Evolutionary conservation across 345 rosid genomes (phyloP), one percentile per base, ranked within the genome.

Genomic region (Syzygium oleosum): DNA sequence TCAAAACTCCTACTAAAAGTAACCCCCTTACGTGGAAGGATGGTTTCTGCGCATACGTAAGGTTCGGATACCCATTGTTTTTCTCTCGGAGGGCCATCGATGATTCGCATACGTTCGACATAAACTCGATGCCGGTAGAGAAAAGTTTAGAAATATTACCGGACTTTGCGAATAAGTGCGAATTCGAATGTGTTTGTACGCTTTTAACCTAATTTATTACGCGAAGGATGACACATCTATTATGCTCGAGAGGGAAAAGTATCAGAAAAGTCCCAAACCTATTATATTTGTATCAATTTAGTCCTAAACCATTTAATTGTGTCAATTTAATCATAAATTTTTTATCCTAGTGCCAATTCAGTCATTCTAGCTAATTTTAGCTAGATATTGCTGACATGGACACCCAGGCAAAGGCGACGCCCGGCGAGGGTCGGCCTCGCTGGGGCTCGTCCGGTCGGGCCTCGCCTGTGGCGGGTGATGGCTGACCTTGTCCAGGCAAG

Each of bases 101-200:
- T 9, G 13, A 68, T 68, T 31, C 12, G 3, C 0, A 5, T 34
- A 16, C 0, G 6, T 65, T 17, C 1, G 12, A 5, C 80, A 7
- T 68, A 4, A 68, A 2, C 0, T 31, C 5, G 12, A 34, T 34
- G 79, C 25, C 0, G 3, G 25, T 9, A 4, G 46, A 34, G 25
- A 34, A 4, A 34, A 73, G 46, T 19, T 68, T 34, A 9, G 73
- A n/a, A 61, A 61, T n/a, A n/a, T 61, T 61, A 61, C 3, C 4
- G 73, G 34, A 61, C 38, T n/a, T 10, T 1, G 1, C 0, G 19
- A n/a, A 13, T n/a, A n/a, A 19, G 80, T 34, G 25, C 13, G 14
- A 34, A 73, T 1, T 2, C 6, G 2, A 22, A 34, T 4, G 5
- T 73, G 80, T 73, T 73, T 38, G 80, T 9, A 38, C 1, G 80